Evolutionary conservation across 208 protist species (phyloP).

Genomic region (Crithidia thermophila): DNA sequence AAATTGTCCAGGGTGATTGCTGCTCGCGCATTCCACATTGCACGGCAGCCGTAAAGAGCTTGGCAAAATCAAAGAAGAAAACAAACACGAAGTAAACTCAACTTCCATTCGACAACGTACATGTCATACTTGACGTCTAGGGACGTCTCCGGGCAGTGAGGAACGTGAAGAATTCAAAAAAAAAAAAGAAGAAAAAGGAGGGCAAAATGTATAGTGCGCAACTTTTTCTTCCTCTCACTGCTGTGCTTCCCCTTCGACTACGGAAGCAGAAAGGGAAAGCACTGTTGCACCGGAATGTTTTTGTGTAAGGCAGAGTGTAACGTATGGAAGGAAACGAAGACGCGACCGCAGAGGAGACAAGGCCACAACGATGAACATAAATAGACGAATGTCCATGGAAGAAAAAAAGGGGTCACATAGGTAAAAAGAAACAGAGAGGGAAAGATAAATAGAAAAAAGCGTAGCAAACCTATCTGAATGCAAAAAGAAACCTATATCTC

Average conservation of each 20-base stretch:
- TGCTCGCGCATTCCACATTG: no score
- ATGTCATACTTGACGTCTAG: no score
- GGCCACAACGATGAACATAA: not conserved
- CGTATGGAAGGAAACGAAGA: not conserved
- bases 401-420: not conserved
- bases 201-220: slow-evolving; percentile 7
- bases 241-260: no score
- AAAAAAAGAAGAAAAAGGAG: slow-evolving; percentile 17
- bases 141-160: no score
- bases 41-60: no score
- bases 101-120: no score
- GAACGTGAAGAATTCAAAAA: slow-evolving; percentile 11
- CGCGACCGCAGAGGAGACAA: not conserved
- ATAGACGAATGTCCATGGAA: not conserved
- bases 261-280: slow-evolving; percentile 13
- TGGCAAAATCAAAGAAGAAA: no score
- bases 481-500: slow-evolving; percentile 9
- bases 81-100: no score
- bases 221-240: no score
- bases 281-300: no score
- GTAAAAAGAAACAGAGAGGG: slow-evolving; percentile 8
- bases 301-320: no score
- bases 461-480: not conserved
- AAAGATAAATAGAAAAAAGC: slow-evolving; percentile 20
- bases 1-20: no score